Base-by-base conservation (phyloP, 2,329 filamentous ascomycete species). In the Orbilia javanica region DNA sequence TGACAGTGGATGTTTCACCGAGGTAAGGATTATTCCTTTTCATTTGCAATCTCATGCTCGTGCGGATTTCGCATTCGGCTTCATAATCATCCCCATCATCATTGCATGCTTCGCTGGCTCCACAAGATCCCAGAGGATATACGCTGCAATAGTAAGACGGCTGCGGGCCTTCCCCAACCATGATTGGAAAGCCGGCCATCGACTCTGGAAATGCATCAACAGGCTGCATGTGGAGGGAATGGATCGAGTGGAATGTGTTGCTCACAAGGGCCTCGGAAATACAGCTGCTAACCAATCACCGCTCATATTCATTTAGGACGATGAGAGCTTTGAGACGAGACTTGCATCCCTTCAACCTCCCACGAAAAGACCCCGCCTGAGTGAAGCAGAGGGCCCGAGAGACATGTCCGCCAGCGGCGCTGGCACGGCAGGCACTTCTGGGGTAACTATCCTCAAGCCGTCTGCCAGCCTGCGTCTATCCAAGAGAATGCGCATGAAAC, bases 271-370 rank as follows among this genome's bases (percentile, higher is more conserved):
- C 48, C n/a, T 39, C 64, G 72, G 72, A 71, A 77, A 77, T 77
- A 53, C 22, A 34, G 52, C 48, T 22, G 73, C 73, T 77, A 77
- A 77, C 73, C 66, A 71, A 71, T 67, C 73, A 67, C 22, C 8
- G 10, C 18, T 62, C 48, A 48, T 66, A 20, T 52, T 44, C 18
- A 46, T 31, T 36, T 64, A 78, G 74, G 74, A 78, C 53, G 74
- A 78, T 57, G 74, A 78, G 67, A 72, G 74, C 53, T 78, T 78
- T 71, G 74, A 78, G 74, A 72, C 74, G 74, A 78, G 63, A 78
- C 74, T 78, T 63, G 74, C 74, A 67, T 78, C 74, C 50, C 62
- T 78, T 25, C 74, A 78, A 27, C 74, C 74, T 67, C 74, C 74
- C 63, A 72, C 67, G 27, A 78, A 78, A 65, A 71, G 67, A 20